Base-by-base conservation (phyloP, 306 rosid species). In the Betula pendula region DNA sequence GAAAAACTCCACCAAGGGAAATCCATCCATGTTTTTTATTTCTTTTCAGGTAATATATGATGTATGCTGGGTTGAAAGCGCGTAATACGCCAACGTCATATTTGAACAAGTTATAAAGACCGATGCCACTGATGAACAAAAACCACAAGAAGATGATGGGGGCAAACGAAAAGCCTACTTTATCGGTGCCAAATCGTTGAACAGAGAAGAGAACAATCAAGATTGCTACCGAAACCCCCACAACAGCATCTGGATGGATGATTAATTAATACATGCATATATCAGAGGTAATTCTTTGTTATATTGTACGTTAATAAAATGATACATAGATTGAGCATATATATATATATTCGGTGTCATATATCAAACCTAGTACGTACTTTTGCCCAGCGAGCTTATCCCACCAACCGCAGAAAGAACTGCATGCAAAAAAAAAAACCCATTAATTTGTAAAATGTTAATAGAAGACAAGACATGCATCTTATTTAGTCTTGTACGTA, bases 341-440 rank as follows among this genome's bases (percentile, higher is more conserved):
- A 38, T 38, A 6, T 38, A 38, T 6, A 38, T 5, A 38, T 5
- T 6, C 1, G 5, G 5, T 4, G 27, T 11, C 24, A 24, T 55
- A 22, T n/a, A 29, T 29, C 1, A 55, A 55, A 55, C 12, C 31
- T 29, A 29, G 10, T 55, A 55, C 42, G 11, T 83, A 90, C 96
- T 80, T 89, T 80, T 83, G 58, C 96, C 96, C 0, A 93, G 70
- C 0, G 94, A 84, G 2, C 87, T 76, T 84, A 93, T 91, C 51
- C 98, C 95, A 15, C 96, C 84, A 15, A 93, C 95, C 0, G 95
- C 97, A 45, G 97, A 91, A 50, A 93, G 90, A 7, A 91, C 97
- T 85, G 84, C 82, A 82, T 2, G 22, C 38, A 67, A 22, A 67
- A 1, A n/a, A 77, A 38, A 3, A 3, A 70, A 45, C 43, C 70